Evolutionary conservation across 306 rosid species (phyloP), one percentile per base, ranked within the genome.

Genomic region (Dryas octopetala): DNA sequence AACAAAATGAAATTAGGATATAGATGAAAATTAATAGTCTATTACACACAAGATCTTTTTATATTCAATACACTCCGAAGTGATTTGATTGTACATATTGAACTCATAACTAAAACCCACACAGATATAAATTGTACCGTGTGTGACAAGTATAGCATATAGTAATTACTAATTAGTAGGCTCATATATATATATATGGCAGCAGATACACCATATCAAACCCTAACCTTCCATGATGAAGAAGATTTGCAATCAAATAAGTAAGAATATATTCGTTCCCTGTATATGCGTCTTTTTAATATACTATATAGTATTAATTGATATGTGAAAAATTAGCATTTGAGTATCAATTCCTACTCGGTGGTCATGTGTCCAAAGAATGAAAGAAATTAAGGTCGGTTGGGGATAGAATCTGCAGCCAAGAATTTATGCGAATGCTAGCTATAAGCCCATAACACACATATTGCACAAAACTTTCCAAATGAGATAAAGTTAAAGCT

Each of bases 341-440:
- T 54, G 57, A 5, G 85, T 45, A 76, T 58, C 77, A 63, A 73
- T 75, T 47, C 73, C 41, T 28, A 58, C 79, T 66, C 50, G 44
- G 50, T 57, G 74, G 59, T 23, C 13, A 74, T 11, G 62, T 63
- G 0, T 38, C 62, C 70, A 32, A 38, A 17, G 4, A 16, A 15
- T 5, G 41, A 5, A 16, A 23, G 0, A 73, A 73, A 54, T 15
- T 50, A 77, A 60, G 74, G 74, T 58, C 75, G 77, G 84, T 55
- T 76, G 71, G 26, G 28, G 73, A 79, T 70, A 67, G 77, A 77
- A 64, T 70, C 73, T 51, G 41, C 32, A 70, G 3, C 69, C 71
- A 66, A 77, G 53, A 69, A 86, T 75, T 64, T 58, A 81, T 83
- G 74, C 86, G 80, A 78, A 83, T 76, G 76, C 43, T 32, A 32